These are phyloP conservation scores for Cyberlindnera euphorbiiphila DNA, from an alignment of 805 yeast genomes.

Conservation along the genomic window DNA sequence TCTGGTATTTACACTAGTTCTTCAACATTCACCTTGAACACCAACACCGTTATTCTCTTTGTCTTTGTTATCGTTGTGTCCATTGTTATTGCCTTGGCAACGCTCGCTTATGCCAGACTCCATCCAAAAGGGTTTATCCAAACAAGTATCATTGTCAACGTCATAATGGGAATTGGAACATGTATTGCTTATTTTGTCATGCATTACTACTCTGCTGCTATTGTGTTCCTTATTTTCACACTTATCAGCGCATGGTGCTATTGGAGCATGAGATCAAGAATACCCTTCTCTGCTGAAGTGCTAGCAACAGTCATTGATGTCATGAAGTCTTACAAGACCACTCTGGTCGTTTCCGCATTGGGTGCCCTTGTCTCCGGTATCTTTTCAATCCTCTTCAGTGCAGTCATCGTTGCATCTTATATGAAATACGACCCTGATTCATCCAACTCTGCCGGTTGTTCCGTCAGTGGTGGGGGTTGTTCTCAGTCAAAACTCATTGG, in stretches of 20 bases:
- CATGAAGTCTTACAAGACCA: constrained; percentile 67
- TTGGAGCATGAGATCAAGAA: constrained; percentile 66
- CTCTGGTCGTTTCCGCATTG: constrained; percentile 53
- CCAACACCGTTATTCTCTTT: constrained; percentile 70
- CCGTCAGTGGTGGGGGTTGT: constrained; percentile 47
- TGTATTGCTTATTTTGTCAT: constrained; percentile 68
- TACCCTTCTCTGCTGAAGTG: constrained; percentile 71
- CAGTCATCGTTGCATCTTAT: constrained; percentile 70
- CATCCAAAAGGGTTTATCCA: constrained; percentile 66
- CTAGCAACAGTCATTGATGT: constrained; percentile 73
- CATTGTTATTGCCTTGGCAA: constrained; percentile 50
- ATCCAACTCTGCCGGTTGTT: constrained; percentile 47
- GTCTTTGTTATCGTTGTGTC: constrained; percentile 61
- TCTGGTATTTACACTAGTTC: constrained; percentile 53
- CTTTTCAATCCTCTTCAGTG: constrained; percentile 61
- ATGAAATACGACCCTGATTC: constrained; percentile 65
- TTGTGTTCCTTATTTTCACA: constrained; percentile 67
- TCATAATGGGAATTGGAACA: constrained; percentile 68
- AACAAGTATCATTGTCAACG: constrained; percentile 62
- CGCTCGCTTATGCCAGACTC: constrained; percentile 58
- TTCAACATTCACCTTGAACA: constrained; percentile 60
- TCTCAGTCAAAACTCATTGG: constrained; percentile 63
- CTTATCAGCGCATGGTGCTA: constrained; percentile 62
- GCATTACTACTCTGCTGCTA: constrained; percentile 74
- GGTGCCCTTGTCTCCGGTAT: constrained; percentile 60